phyloP scores from a whole-genome alignment of 2,329 filamentous ascomycete genomes.

The Ophiostoma triangulosporum region DNA sequence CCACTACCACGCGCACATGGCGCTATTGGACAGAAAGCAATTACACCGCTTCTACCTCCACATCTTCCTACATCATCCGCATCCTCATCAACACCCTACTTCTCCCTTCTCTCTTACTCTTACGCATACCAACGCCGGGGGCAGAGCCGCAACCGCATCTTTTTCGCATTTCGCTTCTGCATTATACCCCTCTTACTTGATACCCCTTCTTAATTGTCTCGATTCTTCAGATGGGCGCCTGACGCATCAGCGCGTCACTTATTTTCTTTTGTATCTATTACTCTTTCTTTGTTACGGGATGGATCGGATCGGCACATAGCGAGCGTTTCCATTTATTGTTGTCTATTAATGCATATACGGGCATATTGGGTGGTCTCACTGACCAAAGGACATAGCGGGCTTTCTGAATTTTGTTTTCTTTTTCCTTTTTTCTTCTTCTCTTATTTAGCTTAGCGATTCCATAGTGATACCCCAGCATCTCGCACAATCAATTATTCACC shows the following conservation, averaged over 20 bases:
- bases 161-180: conserved; percentile 1
- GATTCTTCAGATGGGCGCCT: not conserved
- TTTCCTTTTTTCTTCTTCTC: not conserved
- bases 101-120: not conserved
- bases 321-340: not conserved
- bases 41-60: not conserved
- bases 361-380: conserved; percentile 2
- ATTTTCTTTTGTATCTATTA: not conserved
- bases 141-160: conserved; percentile 1
- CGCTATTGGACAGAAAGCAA: not conserved
- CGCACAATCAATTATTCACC: too few species aligned
- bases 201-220: not conserved
- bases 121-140: not conserved
- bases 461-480: conserved; percentile 3
- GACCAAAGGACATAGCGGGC: conserved; percentile 1
- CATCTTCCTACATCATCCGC: not conserved
- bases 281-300: not conserved
- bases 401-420: not conserved
- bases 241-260: too few species aligned
- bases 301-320: not conserved
- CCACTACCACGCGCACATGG: too few species aligned
- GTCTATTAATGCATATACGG: not conserved
- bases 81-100: too few species aligned
- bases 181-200: not conserved
- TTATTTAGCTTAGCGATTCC: conserved; percentile 2